Evolutionary conservation across 2,329 filamentous ascomycete genomes (phyloP).

Genomic region (Anthostomella pinea): DNA sequence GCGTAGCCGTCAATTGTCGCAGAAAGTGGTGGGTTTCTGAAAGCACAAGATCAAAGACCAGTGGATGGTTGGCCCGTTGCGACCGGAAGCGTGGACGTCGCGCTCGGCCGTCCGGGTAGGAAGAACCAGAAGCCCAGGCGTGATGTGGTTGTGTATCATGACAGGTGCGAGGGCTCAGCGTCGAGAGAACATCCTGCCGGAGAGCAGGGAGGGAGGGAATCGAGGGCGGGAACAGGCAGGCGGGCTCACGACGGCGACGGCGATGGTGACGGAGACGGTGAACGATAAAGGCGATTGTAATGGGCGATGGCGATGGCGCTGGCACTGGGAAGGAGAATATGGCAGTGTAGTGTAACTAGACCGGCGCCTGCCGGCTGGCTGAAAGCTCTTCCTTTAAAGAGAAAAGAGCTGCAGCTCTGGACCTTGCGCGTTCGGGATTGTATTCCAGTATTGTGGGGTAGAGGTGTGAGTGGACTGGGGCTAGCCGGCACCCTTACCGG

Average conservation of each 20-base stretch:
- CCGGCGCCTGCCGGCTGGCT: constrained; percentile 1
- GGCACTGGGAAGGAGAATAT: too few relatives aligned
- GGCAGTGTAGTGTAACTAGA: constrained; percentile 4
- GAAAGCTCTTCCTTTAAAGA: constrained; percentile 1
- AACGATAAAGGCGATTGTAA: too few relatives aligned
- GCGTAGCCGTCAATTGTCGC: constrained; percentile 14
- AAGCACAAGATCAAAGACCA: constrained; percentile 7
- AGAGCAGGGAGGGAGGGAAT: constrained; percentile 5
- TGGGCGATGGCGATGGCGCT: too few relatives aligned
- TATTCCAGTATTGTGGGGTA: constrained; percentile 5
- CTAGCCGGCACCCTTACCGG: too few relatives aligned
- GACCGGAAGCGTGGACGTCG: constrained; percentile 23
- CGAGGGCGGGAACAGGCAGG: neutral
- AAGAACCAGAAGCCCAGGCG: constrained; percentile 27
- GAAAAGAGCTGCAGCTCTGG: constrained; percentile 3
- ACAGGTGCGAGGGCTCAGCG: constrained; percentile 20
- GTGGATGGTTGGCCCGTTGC: constrained; percentile 23
- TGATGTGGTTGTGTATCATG: constrained; percentile 25
- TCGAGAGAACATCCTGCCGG: constrained; percentile 14
- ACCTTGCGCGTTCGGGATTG: constrained; percentile 1
- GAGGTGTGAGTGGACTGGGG: neutral
- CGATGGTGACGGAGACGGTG: neutral
- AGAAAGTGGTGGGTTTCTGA: constrained; percentile 7
- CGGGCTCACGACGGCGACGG: neutral
- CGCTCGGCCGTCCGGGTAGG: constrained; percentile 28